These are phyloP conservation scores for Cystobasidium pallidum DNA, from an alignment of 1,284 basidiomycete species.

Conservation along the genomic window DNA sequence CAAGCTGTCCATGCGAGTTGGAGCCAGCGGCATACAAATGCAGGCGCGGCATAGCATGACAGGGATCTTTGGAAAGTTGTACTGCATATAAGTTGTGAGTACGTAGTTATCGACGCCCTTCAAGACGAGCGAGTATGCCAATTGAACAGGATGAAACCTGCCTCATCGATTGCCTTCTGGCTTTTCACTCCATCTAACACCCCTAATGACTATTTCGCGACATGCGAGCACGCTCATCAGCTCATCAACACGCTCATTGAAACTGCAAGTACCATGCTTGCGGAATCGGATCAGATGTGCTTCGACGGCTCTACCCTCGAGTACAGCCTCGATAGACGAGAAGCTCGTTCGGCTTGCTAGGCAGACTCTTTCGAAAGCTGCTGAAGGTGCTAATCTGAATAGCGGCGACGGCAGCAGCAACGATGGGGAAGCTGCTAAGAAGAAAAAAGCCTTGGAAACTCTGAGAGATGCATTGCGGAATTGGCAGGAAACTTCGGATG, in stretches of 20 bases:
- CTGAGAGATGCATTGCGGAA: constrained; percentile 33
- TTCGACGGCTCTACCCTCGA: constrained; percentile 19
- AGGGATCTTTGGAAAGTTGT: not conserved
- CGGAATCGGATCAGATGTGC: not conserved
- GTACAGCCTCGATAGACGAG: constrained; percentile 24
- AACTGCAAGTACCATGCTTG: not conserved
- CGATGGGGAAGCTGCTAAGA: constrained; percentile 30
- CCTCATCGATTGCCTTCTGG: constrained; percentile 16
- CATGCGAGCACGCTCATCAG: not conserved
- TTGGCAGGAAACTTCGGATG: constrained; percentile 37
- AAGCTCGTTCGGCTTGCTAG: constrained; percentile 42
- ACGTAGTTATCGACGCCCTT: too few relatives aligned
- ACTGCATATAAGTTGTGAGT: not conserved
- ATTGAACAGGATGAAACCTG: not conserved
- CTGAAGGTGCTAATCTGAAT: not conserved
- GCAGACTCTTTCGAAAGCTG: constrained; percentile 40
- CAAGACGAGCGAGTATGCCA: too few relatives aligned
- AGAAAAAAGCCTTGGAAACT: constrained; percentile 31
- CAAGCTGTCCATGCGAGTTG: constrained; percentile 76
- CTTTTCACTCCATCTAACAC: too few relatives aligned
- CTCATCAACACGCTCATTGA: constrained; percentile 7
- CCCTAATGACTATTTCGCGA: not conserved
- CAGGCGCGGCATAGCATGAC: constrained; percentile 32
- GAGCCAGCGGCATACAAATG: constrained; percentile 67
- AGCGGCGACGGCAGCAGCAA: not conserved